A percentile compares a stretch with the other conserved stretches of the same genome.
phyloP scores from a whole-genome alignment of 768 basidiomycete species.

The Rhizopogon sp. region DNA sequence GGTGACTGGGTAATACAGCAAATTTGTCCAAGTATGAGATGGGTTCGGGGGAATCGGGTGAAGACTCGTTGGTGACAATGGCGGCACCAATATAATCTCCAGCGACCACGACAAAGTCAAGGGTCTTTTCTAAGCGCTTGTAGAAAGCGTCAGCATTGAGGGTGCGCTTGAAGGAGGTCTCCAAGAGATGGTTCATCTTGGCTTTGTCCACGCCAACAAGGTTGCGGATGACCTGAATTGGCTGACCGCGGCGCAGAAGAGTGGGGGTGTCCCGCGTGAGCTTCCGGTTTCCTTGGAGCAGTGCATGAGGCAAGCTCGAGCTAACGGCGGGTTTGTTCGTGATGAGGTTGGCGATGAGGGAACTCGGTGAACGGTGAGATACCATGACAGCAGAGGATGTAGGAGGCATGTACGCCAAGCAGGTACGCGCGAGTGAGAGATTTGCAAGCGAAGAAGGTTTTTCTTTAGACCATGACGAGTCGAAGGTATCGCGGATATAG shows the following conservation, averaged over 20 bases:
- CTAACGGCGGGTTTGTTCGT: slow-evolving; percentile 97
- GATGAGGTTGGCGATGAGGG: slow-evolving; percentile 94
- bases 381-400: slow-evolving; percentile 95
- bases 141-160: slow-evolving; percentile 78
- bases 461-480: slow-evolving; percentile 64
- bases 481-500: slow-evolving; percentile 84
- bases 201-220: slow-evolving; percentile 62
- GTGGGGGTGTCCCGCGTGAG: slow-evolving; percentile 92
- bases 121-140: slow-evolving; percentile 60
- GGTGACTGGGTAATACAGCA: slow-evolving; percentile 89
- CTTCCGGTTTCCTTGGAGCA: slow-evolving; percentile 81
- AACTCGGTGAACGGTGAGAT: slow-evolving; percentile 92
- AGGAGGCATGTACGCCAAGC: slow-evolving; percentile 88
- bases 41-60: slow-evolving; percentile 32
- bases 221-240: slow-evolving; percentile 76
- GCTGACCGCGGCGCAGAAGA: slow-evolving; percentile 82
- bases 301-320: slow-evolving; percentile 90
- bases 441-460: slow-evolving; percentile 88
- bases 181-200: slow-evolving; percentile 78
- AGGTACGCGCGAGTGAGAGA: slow-evolving; percentile 77
- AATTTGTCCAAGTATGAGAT: slow-evolving; percentile 98
- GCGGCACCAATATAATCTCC: slow-evolving; percentile 96
- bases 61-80: slow-evolving; percentile 72
- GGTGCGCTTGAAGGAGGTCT: slow-evolving; percentile 76
- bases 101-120: slow-evolving; percentile 91